Base-by-base conservation (phyloP, 768 basidiomycete species). In the Mycena alexandri region DNA sequence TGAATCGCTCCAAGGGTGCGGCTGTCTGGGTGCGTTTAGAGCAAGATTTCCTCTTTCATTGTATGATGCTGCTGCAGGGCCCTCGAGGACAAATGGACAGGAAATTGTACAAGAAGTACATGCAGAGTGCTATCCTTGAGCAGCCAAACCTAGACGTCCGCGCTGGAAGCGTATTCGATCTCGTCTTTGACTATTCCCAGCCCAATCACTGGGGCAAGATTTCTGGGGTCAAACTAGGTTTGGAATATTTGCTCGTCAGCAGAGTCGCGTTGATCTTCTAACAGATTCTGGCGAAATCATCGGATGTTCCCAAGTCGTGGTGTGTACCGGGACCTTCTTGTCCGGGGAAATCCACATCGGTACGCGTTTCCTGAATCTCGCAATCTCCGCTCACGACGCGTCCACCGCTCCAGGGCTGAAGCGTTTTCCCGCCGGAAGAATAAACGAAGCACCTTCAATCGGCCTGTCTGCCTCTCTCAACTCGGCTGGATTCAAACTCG, bases 271-370 rank as follows among this genome's bases (percentile, higher is more conserved):
- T 2, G 60, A 42, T 24, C 13, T 43, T 16, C 52, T 11, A n/a
- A 41, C 76, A 94, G 94, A 94, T 36, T 83, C 86, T 5, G 93
- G 93, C 12, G 91, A 95, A 56, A 74, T 89, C 19, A 89, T 96
- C 33, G 80, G 81, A 19, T 96, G 94, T 72, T 89, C 91, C 5
- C 89, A 91, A 70, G 93, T 96, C 13, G 92, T 97, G 33, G 86
- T 97, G 16, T 95, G 94, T 72, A 96, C 95, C 0, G 95, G 95
- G 10, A 97, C 95, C 0, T 97, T 97, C 75, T 85, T 97, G 25
- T 91, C 92, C 3, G 95, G 93, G 13, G 93, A 96, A 79, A 94
- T 96, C 50, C 95, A 96, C 73, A 93, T 97, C 51, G 95, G 94
- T 89, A 72, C 29, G 76, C 38, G 38, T 11, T 11, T 38, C 38